Conservation (phyloP, 164 flowering plant genomes). For the Malania oleifera region DNA sequence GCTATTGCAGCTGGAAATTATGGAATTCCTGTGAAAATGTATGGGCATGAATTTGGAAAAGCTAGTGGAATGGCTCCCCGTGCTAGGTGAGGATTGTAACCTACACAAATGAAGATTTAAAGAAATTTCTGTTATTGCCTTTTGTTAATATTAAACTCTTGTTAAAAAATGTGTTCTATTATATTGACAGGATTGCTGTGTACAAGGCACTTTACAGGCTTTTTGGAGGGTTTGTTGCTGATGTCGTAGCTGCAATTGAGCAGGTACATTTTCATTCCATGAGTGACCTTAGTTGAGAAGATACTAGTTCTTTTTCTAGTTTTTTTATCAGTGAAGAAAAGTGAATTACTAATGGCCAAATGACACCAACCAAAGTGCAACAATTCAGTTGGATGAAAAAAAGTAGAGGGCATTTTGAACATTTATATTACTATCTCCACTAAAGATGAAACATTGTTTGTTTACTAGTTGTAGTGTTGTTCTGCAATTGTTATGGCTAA, state of each 20-base stretch:
- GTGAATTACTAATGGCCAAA: too few relatives aligned
- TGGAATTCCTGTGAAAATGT: constrained; percentile 87
- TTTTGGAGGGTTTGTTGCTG: constrained; percentile 97
- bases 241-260: constrained; percentile 98
- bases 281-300: not conserved
- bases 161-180: not conserved
- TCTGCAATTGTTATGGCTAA: too few relatives aligned
- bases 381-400: too few relatives aligned
- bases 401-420: too few relatives aligned
- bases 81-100: constrained; percentile 58
- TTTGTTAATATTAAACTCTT: not conserved
- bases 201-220: constrained; percentile 95
- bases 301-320: too few relatives aligned
- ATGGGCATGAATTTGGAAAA: constrained; percentile 88
- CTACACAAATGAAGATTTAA: not conserved
- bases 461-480: too few relatives aligned
- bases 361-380: too few relatives aligned
- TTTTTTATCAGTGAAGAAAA: too few relatives aligned
- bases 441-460: too few relatives aligned
- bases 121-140: not conserved
- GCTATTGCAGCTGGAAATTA: constrained; percentile 99
- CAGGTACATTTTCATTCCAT: constrained; percentile 43
- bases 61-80: constrained; percentile 99
- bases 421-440: too few relatives aligned
- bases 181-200: constrained; percentile 73